These are phyloP conservation scores for Tuber brumale DNA, from an alignment of 495 filamentous ascomycete genomes.

Conservation along the genomic window DNA sequence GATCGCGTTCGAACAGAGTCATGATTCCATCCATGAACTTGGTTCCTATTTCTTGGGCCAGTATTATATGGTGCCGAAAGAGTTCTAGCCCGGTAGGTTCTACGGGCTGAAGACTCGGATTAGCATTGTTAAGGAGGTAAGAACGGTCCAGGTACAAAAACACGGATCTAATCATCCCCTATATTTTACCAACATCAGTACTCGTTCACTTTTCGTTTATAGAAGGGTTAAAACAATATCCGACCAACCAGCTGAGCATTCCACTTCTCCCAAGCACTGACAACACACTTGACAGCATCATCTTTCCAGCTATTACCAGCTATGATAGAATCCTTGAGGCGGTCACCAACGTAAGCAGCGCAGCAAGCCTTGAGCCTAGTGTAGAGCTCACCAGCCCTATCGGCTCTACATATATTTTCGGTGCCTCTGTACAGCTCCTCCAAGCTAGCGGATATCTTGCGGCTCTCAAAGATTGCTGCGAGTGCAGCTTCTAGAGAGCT, in stretches of 20 bases:
- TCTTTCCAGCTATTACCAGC: constrained; percentile 55
- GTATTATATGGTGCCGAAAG: constrained; percentile 54
- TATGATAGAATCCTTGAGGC: constrained; percentile 52
- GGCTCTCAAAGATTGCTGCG: constrained; percentile 59
- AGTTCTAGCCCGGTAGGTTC: constrained; percentile 54
- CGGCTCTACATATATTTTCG: constrained; percentile 80
- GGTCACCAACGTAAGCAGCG: constrained; percentile 54
- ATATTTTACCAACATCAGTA: constrained; percentile 4
- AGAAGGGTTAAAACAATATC: constrained; percentile 7
- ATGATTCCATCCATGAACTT: constrained; percentile 66
- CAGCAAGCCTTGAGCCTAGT: constrained; percentile 58
- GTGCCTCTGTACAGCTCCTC: constrained; percentile 85
- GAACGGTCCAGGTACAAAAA: constrained; percentile 91
- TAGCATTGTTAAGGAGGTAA: constrained; percentile 59
- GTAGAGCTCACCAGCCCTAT: constrained; percentile 58
- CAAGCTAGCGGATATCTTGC: constrained; percentile 58
- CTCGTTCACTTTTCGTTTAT: neutral
- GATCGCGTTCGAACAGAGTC: constrained; percentile 66
- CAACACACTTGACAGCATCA: constrained; percentile 54
- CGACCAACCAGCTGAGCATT: constrained; percentile 60
- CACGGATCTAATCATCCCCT: constrained; percentile 71
- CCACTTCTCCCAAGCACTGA: constrained; percentile 72
- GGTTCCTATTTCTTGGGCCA: constrained; percentile 49
- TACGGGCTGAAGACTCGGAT: constrained; percentile 55
- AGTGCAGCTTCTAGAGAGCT: constrained; percentile 66